Base-by-base conservation (phyloP, 2,329 filamentous ascomycete genomes). In the Phyllosticta citriasiana region DNA sequence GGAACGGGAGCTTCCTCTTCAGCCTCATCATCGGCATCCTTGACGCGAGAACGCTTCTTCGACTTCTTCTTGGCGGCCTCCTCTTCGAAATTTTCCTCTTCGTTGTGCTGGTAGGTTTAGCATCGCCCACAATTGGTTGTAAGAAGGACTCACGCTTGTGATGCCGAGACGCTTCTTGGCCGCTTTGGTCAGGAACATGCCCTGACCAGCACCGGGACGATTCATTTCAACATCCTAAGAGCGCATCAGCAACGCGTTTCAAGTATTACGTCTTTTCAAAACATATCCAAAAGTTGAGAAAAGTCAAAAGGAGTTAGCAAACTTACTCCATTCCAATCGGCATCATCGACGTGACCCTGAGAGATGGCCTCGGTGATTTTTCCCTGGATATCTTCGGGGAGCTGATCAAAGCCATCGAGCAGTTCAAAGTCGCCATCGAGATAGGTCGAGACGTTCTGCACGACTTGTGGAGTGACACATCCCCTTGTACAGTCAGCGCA, bases 271-370 rank as follows among this genome's bases (percentile, higher is more conserved):
- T n/a, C 61, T 65, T 30, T 30, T 30, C 27, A 8, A 7, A 30
- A 30, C 27, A 30, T 6, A 8, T 7, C 27, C 6, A 8, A 6
- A 30, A 30, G 27, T 53, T 67, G 54, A 3, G 9, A 57, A 57
- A 68, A 64, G 30, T 65, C 63, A 58, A 30, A 25, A 1, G 8
- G 24, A 12, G 33, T 24, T 9, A 51, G 53, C 50, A 25, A 24
- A 79, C 88, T 76, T 81, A 96, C 91, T 12, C 91, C 91, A 35
- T 88, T 93, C 85, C 91, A 97, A 67, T 97, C 93, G 57, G 89
- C 87, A 52, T 90, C 81, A 66, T 88, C 87, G 67, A 97, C 87
- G 68, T 94, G 89, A 25, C 90, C 91, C 71, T 92, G 82, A 62
- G 82, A 80, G 25, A 97, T 73, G 57, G 88, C 89, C 54, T 82